A percentile compares a stretch with the other conserved stretches of the same genome.
These are phyloP conservation scores for Candida gigantensis DNA, from an alignment of 1,139 yeast species.

Conservation along the genomic window DNA sequence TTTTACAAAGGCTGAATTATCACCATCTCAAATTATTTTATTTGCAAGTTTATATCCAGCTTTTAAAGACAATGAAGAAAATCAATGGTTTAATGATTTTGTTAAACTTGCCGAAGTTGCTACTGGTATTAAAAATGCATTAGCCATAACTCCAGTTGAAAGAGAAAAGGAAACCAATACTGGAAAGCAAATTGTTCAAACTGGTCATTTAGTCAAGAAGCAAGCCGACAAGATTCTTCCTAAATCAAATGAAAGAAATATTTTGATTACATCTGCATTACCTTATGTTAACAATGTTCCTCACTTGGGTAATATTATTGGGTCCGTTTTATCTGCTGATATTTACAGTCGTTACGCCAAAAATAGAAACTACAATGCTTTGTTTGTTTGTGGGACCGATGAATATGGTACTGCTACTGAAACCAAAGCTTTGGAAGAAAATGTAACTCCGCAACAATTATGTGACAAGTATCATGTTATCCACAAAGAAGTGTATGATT, in stretches of 20 bases:
- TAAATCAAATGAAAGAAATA: conserved; percentile 68
- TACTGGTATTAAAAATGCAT: conserved; percentile 39
- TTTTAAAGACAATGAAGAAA: conserved; percentile 20
- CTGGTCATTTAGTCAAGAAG: conserved; percentile 41
- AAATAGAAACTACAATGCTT: conserved; percentile 82
- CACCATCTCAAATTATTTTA: conserved; percentile 47
- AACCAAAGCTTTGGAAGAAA: conserved; percentile 94
- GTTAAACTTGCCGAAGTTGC: conserved; percentile 35
- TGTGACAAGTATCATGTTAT: conserved; percentile 88
- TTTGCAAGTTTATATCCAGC: conserved; percentile 47
- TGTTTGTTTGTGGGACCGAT: conserved; percentile 94
- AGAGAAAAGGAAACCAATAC: conserved; percentile 54
- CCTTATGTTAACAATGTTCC: conserved; percentile 99
- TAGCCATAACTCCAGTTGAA: conserved; percentile 42
- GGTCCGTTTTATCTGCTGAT: conserved; percentile 93
- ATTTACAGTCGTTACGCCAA: conserved; percentile 89
- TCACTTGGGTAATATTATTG: conserved; percentile 94
- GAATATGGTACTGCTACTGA: conserved; percentile 99
- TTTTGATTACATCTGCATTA: conserved; percentile 89
- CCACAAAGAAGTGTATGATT: conserved; percentile 88
- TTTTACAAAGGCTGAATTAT: conserved; percentile 21
- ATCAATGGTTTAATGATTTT: conserved; percentile 48
- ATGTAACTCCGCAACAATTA: conserved; percentile 79
- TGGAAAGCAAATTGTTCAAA: conserved; percentile 51
- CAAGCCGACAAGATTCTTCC: conserved; percentile 49